A percentile compares a stretch with the other conserved stretches of the same genome.
phyloP scores from a whole-genome alignment of 73 alveolate genomes.

The Tetrahymena malaccensis region DNA sequence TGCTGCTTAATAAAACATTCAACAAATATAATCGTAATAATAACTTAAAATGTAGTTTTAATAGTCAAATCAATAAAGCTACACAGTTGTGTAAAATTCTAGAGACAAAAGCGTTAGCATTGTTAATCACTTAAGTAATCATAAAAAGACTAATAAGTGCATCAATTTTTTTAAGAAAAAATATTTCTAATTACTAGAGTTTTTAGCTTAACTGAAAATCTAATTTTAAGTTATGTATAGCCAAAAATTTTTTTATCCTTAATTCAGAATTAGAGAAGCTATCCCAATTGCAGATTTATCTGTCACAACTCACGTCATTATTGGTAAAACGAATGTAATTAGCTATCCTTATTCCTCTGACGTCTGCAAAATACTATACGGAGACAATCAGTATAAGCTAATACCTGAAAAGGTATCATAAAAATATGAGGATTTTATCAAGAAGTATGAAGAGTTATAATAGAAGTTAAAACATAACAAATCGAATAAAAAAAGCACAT shows the following conservation, averaged over 20 bases:
- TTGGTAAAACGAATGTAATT: not conserved
- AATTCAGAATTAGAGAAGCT: not conserved
- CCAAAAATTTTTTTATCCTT: not conserved
- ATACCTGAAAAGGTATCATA: not conserved
- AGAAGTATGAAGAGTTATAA: not conserved
- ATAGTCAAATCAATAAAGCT: not conserved
- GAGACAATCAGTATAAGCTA: not conserved
- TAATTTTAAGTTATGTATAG: not conserved
- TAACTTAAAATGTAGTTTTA: not conserved
- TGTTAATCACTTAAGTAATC: not conserved
- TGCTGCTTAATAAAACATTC: not conserved
- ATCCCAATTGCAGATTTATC: not conserved
- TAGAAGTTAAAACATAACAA: not conserved
- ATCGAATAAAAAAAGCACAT: not conserved
- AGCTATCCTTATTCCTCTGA: not conserved
- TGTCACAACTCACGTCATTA: not conserved
- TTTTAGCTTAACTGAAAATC: not conserved
- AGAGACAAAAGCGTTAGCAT: not conserved
- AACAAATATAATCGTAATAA: not conserved
- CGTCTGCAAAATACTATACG: not conserved
- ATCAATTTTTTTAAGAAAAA: not conserved
- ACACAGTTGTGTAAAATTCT: not conserved
- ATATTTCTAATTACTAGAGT: not conserved
- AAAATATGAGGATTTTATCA: not conserved
- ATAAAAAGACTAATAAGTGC: not conserved